Conservation (phyloP, 768 basidiomycete species). For the Lactarius tabidus region DNA sequence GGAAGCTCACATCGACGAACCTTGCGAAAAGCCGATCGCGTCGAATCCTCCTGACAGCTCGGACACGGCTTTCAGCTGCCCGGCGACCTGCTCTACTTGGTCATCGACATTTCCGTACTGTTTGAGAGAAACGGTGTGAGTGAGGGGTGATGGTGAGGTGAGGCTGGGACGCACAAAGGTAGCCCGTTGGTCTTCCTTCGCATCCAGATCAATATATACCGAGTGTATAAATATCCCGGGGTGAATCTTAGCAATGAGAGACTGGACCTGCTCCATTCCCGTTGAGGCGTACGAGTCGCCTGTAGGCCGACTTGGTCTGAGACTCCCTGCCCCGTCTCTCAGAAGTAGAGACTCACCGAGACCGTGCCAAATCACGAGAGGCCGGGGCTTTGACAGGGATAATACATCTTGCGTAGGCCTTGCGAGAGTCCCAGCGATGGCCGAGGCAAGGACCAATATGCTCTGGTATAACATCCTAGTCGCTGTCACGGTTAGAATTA, state of each 20-base stretch:
- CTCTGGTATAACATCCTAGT: background rate
- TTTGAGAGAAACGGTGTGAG: background rate
- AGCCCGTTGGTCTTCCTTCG: conserved; percentile 60
- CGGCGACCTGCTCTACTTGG: conserved; percentile 61
- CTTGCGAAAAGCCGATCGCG: conserved; percentile 87
- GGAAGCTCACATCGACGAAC: conserved; percentile 29
- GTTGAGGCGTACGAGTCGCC: conserved; percentile 75
- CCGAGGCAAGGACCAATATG: conserved; percentile 4
- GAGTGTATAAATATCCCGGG: conserved; percentile 77
- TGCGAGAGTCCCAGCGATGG: conserved; percentile 1
- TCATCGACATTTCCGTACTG: conserved; percentile 78
- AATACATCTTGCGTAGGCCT: background rate
- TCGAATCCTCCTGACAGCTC: conserved; percentile 73
- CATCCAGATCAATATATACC: conserved; percentile 59
- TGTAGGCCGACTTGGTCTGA: conserved; percentile 14
- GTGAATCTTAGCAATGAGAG: conserved; percentile 56
- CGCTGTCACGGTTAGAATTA: too few species aligned
- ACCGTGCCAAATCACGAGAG: conserved; percentile 77
- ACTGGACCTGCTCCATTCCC: conserved; percentile 66
- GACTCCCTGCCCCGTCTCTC: background rate
- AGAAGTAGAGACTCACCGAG: conserved; percentile 38
- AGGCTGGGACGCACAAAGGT: conserved; percentile 58
- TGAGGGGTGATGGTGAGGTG: background rate
- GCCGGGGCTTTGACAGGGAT: conserved; percentile 33
- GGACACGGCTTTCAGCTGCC: conserved; percentile 58